Evolutionary conservation across 1,284 basidiomycete species (phyloP), one percentile per base, ranked within the genome.

Genomic region (Mycena citricolor): DNA sequence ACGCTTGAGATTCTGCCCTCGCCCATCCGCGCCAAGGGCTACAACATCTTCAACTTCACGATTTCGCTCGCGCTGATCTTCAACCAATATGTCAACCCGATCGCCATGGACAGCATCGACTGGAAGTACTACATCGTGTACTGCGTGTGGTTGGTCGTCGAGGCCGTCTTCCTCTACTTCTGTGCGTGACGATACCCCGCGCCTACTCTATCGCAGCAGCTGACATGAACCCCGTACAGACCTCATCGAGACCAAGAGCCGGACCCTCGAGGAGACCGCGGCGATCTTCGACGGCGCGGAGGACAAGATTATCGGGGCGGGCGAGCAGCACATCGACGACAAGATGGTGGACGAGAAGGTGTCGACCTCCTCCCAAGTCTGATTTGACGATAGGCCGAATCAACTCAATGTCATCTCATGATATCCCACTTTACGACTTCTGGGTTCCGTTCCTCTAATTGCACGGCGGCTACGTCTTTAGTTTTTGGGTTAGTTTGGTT

Each of bases 1-100:
- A 77, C 75, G 2, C 68, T 80, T 41, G 79, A 82, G 58, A 80
- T 80, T 49, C 60, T 81, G 36, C 79, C 79, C 0, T 78, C 67
- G 60, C 59, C 69, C 13, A 64, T 83, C 32, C 77, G 81, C 30
- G 76, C 81, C 16, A 82, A 83, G 62, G 81, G 79, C 16, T 73
- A 80, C 58, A 77, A 73, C 19, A 61, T 82, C 10, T 77, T 74
- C 65, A 74, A 73, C 59, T 73, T 79, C 48, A 54, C 68, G 14
- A 63, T 77, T 31, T 74, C 74, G 7, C 50, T 74, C 4, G 72
- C 77, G 0, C 59, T 79, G 23, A 73, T 78, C 39, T 80, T 82
- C 70, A 83, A 83, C 60, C 79, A 83, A 60, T 70, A 71, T 38
- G 61, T 73, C 42, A 73, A 73, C 49, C 68, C 69, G 2, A 67